Conservation (phyloP, 2,329 filamentous ascomycete genomes). For the Neofusicoccum sp. region DNA sequence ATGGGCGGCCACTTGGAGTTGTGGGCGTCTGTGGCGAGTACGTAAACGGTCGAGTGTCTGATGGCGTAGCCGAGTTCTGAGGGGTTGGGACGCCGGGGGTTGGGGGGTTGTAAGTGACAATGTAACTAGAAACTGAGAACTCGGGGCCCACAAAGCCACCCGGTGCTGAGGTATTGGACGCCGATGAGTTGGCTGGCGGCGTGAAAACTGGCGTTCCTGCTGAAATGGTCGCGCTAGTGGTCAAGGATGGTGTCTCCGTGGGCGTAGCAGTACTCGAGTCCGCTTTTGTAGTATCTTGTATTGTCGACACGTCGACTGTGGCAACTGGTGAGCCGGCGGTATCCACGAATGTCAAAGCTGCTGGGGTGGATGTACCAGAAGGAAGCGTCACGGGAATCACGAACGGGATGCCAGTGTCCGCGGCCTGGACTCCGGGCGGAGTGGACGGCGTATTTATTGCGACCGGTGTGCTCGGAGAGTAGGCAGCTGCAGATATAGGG, state of each 20-base stretch:
- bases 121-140: not conserved
- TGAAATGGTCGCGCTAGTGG: not conserved
- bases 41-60: not conserved
- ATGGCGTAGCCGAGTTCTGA: not conserved
- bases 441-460: not conserved
- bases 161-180: not conserved
- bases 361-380: slow-evolving; percentile 27
- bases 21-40: slow-evolving; percentile 8
- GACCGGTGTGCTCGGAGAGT: slow-evolving; percentile 12
- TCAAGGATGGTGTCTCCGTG: not conserved
- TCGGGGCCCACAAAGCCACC: slow-evolving; percentile 9
- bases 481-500: not conserved
- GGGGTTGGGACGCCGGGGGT: not conserved
- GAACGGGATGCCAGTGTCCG: slow-evolving; percentile 32
- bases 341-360: slow-evolving; percentile 34
- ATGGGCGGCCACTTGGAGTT: not conserved
- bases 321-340: slow-evolving; percentile 32
- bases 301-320: slow-evolving; percentile 29
- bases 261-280: not conserved
- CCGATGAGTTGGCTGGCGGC: not conserved
- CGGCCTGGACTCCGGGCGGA: slow-evolving; percentile 24
- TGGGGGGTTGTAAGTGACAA: not conserved
- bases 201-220: not conserved
- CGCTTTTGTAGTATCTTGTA: slow-evolving; percentile 27
- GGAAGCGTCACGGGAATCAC: slow-evolving; percentile 33